Evolutionary conservation across 306 rosid genomes (phyloP).

Genomic region (Sesbania bispinosa): DNA sequence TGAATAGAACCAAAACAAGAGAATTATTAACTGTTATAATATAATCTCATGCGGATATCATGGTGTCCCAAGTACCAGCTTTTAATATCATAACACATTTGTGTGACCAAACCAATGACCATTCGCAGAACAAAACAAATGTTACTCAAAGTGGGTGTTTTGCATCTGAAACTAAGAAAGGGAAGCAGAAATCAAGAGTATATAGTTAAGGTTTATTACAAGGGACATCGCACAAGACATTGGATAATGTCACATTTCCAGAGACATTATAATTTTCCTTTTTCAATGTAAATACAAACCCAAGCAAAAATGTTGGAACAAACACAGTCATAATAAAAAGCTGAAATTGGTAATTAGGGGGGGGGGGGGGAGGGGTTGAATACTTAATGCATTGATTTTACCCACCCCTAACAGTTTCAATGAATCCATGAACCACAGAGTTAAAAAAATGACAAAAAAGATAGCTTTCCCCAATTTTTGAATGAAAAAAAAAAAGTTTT

Average conservation of each 20-base stretch:
- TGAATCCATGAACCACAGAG: too few species aligned
- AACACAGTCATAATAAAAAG: background rate
- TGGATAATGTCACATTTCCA: background rate
- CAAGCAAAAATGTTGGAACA: conserved; percentile 18
- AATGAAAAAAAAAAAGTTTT: too few species aligned
- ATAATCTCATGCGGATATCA: conserved; percentile 13
- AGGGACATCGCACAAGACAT: conserved; percentile 11
- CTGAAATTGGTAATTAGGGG: background rate
- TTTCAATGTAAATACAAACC: background rate
- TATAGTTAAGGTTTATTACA: conserved; percentile 27
- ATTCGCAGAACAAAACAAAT: conserved; percentile 31
- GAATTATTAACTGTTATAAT: conserved; percentile 7
- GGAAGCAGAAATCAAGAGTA: conserved; percentile 17
- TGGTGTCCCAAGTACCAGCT: conserved; percentile 3
- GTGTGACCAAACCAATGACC: conserved; percentile 9
- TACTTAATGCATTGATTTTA: too few species aligned
- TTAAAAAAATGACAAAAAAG: too few species aligned
- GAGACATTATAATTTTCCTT: background rate
- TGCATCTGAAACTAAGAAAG: conserved; percentile 12
- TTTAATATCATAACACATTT: conserved; percentile 20
- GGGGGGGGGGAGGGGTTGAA: background rate
- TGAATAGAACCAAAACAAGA: conserved; percentile 17
- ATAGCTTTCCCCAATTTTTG: too few species aligned
- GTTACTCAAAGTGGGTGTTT: conserved; percentile 32
- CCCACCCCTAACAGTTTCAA: too few species aligned